Evolutionary conservation across 2,329 filamentous ascomycete species (phyloP), one percentile per base, ranked within the genome.

Genomic region (Cladosporium sp.): DNA sequence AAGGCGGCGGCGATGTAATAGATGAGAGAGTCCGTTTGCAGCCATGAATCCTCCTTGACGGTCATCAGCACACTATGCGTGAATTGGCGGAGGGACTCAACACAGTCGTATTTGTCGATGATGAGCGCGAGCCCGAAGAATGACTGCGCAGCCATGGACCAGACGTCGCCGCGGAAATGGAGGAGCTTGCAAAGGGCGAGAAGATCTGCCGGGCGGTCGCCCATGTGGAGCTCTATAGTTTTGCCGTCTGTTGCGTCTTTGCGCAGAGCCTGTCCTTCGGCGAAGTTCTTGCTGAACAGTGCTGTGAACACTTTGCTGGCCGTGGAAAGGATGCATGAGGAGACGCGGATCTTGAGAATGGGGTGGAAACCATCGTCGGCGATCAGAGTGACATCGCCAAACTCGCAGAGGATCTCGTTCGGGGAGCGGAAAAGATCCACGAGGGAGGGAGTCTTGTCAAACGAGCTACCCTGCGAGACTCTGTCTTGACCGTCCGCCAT

Each of bases 301-400:
- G 49, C 50, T 15, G 30, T 38, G 51, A 57, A 55, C 9, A 55
- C 46, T 18, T 49, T 51, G 15, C 52, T 53, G 7, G 41, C 48
- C 19, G 45, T 56, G 1, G 55, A 42, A 0, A 58, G 49, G n/a
- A 58, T 55, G 50, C 54, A 55, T 1, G 52, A 56, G 9, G 43
- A 54, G 22, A 57, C 54, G 25, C 38, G 39, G n/a, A 58, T 33
- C n/a, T 55, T 57, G 8, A 38, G 18, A 2, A 32, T 20, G 5
- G 53, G 53, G 20, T 53, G 47, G 30, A 45, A 53, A n/a, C 42
- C 50, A 22, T 58, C 50, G 19, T 57, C 49, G 19, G 36, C 49
- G 5, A 54, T 45, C 19, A 58, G 42, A 11, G 52, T 51, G 38
- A 57, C 43, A 38, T 57, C 53, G 51, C 56, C 55, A 38, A 57